Evolutionary conservation across 495 filamentous ascomycete species (phyloP).

Genomic region (Hypoxylon fragiforme): DNA sequence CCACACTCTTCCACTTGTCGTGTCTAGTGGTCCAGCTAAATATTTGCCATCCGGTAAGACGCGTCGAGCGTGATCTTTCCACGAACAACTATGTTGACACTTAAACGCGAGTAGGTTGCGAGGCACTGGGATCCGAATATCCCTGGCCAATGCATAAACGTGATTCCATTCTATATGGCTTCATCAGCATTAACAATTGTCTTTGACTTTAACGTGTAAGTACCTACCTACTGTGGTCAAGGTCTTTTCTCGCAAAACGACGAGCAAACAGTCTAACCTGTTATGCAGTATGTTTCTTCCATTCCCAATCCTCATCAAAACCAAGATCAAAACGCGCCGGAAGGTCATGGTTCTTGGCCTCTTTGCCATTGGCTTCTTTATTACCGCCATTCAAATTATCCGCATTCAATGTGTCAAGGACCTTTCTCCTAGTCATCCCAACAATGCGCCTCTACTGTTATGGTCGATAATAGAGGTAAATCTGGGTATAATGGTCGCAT

Average conservation of each 20-base stretch:
- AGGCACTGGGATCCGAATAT: conserved; percentile 52
- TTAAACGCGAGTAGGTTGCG: conserved; percentile 35
- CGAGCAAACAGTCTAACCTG: not conserved
- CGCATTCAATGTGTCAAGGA: conserved; percentile 55
- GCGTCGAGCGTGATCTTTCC: not conserved
- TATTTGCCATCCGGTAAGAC: conserved; percentile 49
- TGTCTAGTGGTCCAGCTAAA: conserved; percentile 47
- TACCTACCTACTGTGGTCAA: conserved; percentile 4
- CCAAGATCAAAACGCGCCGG: conserved; percentile 43
- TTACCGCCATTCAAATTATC: conserved; percentile 58
- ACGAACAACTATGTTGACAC: not conserved
- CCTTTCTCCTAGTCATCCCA: conserved; percentile 41
- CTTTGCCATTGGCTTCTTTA: conserved; percentile 57
- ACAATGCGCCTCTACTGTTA: conserved; percentile 51
- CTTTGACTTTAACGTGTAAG: conserved; percentile 53
- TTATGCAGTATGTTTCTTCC: conserved; percentile 48
- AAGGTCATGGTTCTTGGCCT: conserved; percentile 50
- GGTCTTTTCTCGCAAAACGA: too few relatives aligned
- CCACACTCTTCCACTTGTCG: conserved; percentile 39
- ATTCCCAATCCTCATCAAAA: conserved; percentile 53
- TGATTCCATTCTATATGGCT: conserved; percentile 48
- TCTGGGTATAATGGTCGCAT: conserved; percentile 55
- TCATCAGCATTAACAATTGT: conserved; percentile 48
- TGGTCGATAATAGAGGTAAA: conserved; percentile 58
- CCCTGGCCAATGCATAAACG: conserved; percentile 46